Base-by-base conservation (phyloP, 2,329 filamentous ascomycete genomes). In the Monilinia vaccinii-corymbosi region DNA sequence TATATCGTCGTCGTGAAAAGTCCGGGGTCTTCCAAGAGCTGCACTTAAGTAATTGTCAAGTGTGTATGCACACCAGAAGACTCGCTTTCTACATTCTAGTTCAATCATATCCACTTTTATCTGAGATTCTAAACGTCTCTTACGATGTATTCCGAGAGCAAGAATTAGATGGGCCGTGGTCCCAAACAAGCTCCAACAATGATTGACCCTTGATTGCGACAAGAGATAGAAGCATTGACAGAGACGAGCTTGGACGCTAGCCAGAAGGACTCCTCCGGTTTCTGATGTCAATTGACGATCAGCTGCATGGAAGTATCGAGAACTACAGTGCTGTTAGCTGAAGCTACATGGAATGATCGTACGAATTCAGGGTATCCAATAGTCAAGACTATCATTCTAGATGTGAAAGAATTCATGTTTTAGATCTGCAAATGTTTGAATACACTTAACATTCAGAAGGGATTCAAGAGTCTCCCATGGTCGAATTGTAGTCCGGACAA, bases 11-110 rank as follows among this genome's bases (percentile, higher is more conserved):
- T 86, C 82, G 61, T 84, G 84, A 52, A 86, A 81, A 2, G 83
- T 77, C 18, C 80, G 72, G 1, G 85, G 84, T 21, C 84, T 75
- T 1, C 84, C 84, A 11, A 86, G 76, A 53, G 83, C 80, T 23
- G 81, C 80, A 58, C 83, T 83, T 14, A 88, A 75, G 62, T 87
- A 87, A 55, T 81, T 83, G 67, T 87, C 83, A 4, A 87, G 72
- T 16, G 78, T 81, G 66, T 87, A 87, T 0, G 81, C 80, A 36
- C 80, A 82, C 85, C 84, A 87, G 56, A 88, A 86, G 0, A 82
- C 75, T n/a, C 81, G 73, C 62, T 78, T 79, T 4, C 79, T 75
- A 48, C 78, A 77, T 63, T 83, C 79, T 7, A 73, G 67, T 40
- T 75, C 72, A 21, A 77, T 68, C 36, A 74, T 71, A 61, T 77